These are phyloP conservation scores for Fraxinus excelsior DNA, from an alignment of 257 asterid genomes.

Conservation along the genomic window DNA sequence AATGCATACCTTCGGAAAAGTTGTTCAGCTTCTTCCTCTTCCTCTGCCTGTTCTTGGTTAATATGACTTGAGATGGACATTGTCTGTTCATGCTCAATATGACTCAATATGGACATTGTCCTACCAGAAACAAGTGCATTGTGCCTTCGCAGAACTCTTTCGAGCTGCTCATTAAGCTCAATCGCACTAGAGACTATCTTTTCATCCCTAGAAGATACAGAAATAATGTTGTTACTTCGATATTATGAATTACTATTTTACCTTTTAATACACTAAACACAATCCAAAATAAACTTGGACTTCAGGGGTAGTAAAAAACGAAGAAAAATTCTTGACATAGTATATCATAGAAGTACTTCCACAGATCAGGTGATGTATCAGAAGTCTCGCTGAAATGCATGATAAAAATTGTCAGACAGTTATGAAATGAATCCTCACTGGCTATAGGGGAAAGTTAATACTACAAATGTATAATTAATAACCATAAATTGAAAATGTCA, in stretches of 20 bases:
- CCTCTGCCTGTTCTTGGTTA: constrained; percentile 55
- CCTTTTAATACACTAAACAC: neutral
- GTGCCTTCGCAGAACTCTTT: constrained; percentile 69
- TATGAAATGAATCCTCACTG: neutral
- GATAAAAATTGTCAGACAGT: neutral
- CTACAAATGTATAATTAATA: neutral
- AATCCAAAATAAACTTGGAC: neutral
- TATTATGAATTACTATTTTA: neutral
- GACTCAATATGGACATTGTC: constrained; percentile 53
- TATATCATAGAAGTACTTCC: neutral
- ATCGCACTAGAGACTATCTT: constrained; percentile 60
- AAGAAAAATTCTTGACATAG: neutral
- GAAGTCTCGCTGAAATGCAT: neutral
- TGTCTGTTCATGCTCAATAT: constrained; percentile 42
- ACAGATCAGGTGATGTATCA: neutral
- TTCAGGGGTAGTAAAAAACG: neutral
- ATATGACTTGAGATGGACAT: constrained; percentile 54
- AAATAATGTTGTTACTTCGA: neutral
- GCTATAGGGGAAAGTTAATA: neutral
- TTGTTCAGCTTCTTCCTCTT: constrained; percentile 87
- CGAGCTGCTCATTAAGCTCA: constrained; percentile 93
- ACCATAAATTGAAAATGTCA: neutral
- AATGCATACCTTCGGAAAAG: constrained; percentile 67
- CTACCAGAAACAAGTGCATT: constrained; percentile 66
- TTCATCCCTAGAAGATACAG: constrained; percentile 46